Percentiles rank a stretch among this genome's conserved stretches.
These are phyloP conservation scores for Xylariaceae sp. DNA, from an alignment of 2,329 filamentous ascomycete species.

Conservation along the genomic window DNA sequence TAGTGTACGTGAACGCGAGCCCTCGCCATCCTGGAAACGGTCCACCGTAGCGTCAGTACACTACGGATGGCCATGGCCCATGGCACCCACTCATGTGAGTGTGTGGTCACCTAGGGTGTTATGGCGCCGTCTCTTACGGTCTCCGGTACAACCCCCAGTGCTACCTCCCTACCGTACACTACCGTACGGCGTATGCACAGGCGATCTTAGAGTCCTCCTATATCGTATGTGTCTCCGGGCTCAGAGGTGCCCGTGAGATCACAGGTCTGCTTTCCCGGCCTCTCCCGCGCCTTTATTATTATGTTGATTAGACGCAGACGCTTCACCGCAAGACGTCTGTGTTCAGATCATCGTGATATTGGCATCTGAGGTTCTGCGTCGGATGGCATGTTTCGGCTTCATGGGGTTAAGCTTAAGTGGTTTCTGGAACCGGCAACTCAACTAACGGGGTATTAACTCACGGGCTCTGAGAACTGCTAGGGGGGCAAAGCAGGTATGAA, in stretches of 20 bases:
- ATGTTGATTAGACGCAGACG: slow-evolving; percentile 13
- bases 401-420: background rate
- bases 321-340: slow-evolving; percentile 18
- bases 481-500: background rate
- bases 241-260: background rate
- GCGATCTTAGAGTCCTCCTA: background rate
- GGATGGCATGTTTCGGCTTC: background rate
- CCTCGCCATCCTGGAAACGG: background rate
- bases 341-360: background rate
- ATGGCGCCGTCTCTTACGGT: background rate
- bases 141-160: background rate
- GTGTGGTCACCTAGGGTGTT: background rate
- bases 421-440: background rate
- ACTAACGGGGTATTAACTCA: background rate
- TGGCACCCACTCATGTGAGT: background rate
- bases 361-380: slow-evolving; percentile 7
- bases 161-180: background rate
- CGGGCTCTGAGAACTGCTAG: no score
- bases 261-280: slow-evolving; percentile 1
- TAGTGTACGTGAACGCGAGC: background rate
- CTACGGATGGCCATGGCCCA: background rate
- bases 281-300: slow-evolving; percentile 6
- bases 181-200: background rate
- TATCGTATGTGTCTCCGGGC: background rate
- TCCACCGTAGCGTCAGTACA: background rate